These are phyloP conservation scores for Coniochaeta hoffmannii DNA, from an alignment of 2,329 filamentous ascomycete genomes.

Conservation along the genomic window DNA sequence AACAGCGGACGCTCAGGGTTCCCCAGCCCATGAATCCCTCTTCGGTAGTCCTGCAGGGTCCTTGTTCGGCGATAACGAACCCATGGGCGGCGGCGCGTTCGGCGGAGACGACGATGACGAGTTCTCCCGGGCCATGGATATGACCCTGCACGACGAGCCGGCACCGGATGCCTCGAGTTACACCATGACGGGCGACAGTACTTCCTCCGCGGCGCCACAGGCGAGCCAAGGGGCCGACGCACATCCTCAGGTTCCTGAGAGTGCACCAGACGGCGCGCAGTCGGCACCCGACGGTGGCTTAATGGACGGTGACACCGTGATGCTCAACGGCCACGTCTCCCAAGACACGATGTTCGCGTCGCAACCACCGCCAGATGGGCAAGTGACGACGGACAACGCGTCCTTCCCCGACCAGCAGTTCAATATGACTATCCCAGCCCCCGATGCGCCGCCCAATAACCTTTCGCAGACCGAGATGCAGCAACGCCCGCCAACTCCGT, in stretches of 20 bases:
- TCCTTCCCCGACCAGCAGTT: constrained; percentile 4
- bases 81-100: constrained; percentile 53
- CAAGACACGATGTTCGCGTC: constrained; percentile 7
- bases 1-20: constrained; percentile 53
- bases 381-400: neutral
- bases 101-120: constrained; percentile 80
- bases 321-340: constrained; percentile 5
- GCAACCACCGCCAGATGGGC: neutral
- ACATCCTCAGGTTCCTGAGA: neutral
- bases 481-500: constrained; percentile 18
- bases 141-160: constrained; percentile 30
- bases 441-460: neutral
- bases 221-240: neutral
- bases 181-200: constrained; percentile 21
- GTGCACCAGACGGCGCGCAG: neutral
- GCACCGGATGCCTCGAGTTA: constrained; percentile 30
- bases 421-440: constrained; percentile 5
- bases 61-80: constrained; percentile 75
- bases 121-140: constrained; percentile 66
- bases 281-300: constrained; percentile 2
- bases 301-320: constrained; percentile 6
- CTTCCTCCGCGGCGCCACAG: constrained; percentile 2
- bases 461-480: neutral
- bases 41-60: constrained; percentile 79
- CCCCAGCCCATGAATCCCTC: constrained; percentile 69